Evolutionary conservation across 2,329 filamentous ascomycete genomes (phyloP).

Genomic region (Tolypocladium album): DNA sequence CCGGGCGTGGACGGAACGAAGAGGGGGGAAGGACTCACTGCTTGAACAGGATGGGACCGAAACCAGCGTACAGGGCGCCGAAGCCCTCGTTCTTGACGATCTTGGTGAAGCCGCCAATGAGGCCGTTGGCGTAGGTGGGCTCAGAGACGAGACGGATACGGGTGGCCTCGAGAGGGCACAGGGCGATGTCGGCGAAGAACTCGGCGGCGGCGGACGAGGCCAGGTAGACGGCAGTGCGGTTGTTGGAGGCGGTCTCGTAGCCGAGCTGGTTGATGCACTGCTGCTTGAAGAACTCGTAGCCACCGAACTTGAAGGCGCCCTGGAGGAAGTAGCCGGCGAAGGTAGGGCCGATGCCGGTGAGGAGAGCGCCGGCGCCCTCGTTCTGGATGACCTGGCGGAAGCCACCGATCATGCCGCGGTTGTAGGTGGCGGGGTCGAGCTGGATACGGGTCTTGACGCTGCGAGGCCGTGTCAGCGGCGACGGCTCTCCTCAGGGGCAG

Average conservation of each 20-base stretch:
- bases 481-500: background rate
- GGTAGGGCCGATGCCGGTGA: conserved; percentile 79
- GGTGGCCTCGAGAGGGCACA: conserved; percentile 86
- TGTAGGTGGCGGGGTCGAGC: conserved; percentile 83
- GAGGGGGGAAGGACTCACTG: conserved; percentile 19
- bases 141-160: conserved; percentile 88
- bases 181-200: conserved; percentile 68
- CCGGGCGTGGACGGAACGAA: background rate
- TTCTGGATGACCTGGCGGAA: conserved; percentile 77
- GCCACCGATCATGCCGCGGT: conserved; percentile 75
- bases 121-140: conserved; percentile 73
- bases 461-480: conserved; percentile 6
- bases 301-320: conserved; percentile 87
- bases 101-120: conserved; percentile 71
- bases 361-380: conserved; percentile 77
- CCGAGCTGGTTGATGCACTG: conserved; percentile 74
- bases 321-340: conserved; percentile 89
- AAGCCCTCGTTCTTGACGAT: conserved; percentile 75
- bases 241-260: conserved; percentile 65
- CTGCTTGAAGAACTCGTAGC: conserved; percentile 95
- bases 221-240: conserved; percentile 74
- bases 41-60: conserved; percentile 70
- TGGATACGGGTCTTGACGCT: conserved; percentile 96
- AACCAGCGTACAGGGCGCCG: conserved; percentile 82
- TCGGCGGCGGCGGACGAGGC: conserved; percentile 55